A percentile compares a stretch with the other conserved stretches of the same genome.
Conservation (phyloP, 176 grass and related monocot species). For the Phragmites australis region DNA sequence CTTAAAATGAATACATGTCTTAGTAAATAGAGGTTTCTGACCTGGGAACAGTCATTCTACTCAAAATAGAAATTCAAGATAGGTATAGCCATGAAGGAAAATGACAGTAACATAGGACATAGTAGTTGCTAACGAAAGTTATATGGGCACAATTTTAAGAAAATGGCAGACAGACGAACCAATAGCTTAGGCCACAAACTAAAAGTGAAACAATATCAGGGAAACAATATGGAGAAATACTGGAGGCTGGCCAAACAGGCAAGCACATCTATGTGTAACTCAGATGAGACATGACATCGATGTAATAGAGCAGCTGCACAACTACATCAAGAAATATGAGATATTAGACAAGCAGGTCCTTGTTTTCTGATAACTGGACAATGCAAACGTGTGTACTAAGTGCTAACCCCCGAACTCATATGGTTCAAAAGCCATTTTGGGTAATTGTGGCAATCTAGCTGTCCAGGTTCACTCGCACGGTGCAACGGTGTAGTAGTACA, state of each 20-base stretch:
- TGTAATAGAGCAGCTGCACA: neutral
- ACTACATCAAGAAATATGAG: neutral
- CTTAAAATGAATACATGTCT: neutral
- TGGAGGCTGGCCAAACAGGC: neutral
- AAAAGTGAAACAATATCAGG: neutral
- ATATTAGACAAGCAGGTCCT: neutral
- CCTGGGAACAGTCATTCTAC: neutral
- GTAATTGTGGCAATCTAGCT: neutral
- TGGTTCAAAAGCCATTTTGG: neutral
- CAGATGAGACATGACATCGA: neutral
- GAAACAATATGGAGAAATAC: neutral
- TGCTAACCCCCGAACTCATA: neutral
- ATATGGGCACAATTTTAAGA: neutral
- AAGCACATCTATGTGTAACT: neutral
- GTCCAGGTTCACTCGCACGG: neutral
- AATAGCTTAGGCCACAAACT: neutral
- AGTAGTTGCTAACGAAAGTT: neutral
- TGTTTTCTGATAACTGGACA: neutral
- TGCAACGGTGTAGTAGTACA: neutral
- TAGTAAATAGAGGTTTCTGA: constrained; percentile 2
- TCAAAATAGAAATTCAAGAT: constrained; percentile 5
- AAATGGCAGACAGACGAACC: neutral
- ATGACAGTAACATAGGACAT: constrained; percentile 13
- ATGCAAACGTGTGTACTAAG: neutral
- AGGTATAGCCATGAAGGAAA: neutral